A percentile compares a stretch with the other conserved stretches of the same genome.
Evolutionary conservation across 2,329 filamentous ascomycete genomes (phyloP).

Genomic region (Colletotrichum sublineola): DNA sequence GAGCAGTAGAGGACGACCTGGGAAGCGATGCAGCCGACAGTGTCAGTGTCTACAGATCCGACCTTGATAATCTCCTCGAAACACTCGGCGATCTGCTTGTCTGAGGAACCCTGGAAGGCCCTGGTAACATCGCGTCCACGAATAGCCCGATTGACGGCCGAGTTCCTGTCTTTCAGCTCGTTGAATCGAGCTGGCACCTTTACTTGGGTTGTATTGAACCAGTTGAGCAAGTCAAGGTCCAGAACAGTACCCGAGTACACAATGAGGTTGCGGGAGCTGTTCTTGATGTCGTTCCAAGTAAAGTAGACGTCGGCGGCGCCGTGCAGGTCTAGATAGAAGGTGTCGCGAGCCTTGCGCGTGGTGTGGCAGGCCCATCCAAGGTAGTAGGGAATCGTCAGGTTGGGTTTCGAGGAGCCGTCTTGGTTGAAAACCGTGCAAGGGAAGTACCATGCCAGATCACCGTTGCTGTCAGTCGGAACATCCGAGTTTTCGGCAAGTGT

Average conservation of each 20-base stretch:
- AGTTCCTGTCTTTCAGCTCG: slow-evolving; percentile 78
- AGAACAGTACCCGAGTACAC: slow-evolving; percentile 96
- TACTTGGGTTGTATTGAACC: slow-evolving; percentile 90
- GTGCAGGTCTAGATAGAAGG: slow-evolving; percentile 79
- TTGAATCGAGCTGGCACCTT: slow-evolving; percentile 82
- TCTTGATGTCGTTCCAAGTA: slow-evolving; percentile 94
- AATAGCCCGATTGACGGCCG: slow-evolving; percentile 71
- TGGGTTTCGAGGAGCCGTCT: slow-evolving; percentile 86
- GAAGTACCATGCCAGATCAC: slow-evolving; percentile 94
- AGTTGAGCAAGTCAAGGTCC: slow-evolving; percentile 87
- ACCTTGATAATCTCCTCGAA: slow-evolving; percentile 96
- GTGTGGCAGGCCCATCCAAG: slow-evolving; percentile 93
- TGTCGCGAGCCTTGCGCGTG: slow-evolving; percentile 72
- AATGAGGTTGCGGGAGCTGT: slow-evolving; percentile 88
- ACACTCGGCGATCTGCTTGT: slow-evolving; percentile 88
- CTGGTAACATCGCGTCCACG: slow-evolving; percentile 91
- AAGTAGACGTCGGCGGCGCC: slow-evolving; percentile 91
- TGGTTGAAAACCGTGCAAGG: slow-evolving; percentile 93
- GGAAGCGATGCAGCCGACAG: slow-evolving; percentile 96
- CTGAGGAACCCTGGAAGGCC: slow-evolving; percentile 80
- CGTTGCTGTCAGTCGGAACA: slow-evolving; percentile 80
- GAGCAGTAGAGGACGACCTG: slow-evolving; percentile 97
- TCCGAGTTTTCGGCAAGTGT: slow-evolving; percentile 78
- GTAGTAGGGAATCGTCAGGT: slow-evolving; percentile 81
- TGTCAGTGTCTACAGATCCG: slow-evolving; percentile 94